Percentiles rank a stretch among this genome's conserved stretches.
Evolutionary conservation across 306 rosid species (phyloP).

Genomic region (Herpetospermum pedunculosum): DNA sequence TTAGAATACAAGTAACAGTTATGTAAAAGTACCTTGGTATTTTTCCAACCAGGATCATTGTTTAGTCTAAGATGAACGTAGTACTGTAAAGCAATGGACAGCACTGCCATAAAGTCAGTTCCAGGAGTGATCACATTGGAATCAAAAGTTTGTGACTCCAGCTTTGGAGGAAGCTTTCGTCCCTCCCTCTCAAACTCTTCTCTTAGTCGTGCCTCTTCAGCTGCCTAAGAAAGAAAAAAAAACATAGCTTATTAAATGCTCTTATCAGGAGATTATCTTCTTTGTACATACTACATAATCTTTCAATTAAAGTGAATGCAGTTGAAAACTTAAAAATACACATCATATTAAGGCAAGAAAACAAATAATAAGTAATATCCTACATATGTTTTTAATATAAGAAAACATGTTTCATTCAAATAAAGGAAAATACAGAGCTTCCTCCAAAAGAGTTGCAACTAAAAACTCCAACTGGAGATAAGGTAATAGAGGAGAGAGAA

Average conservation of each 20-base stretch:
- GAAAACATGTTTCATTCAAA: background rate
- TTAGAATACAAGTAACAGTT: background rate
- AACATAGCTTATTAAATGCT: background rate
- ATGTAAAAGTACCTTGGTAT: slow-evolving; percentile 43
- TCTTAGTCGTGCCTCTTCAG: slow-evolving; percentile 80
- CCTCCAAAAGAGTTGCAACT: background rate
- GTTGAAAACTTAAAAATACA: background rate
- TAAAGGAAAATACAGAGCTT: background rate
- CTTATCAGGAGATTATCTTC: background rate
- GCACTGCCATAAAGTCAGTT: slow-evolving; percentile 90
- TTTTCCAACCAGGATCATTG: slow-evolving; percentile 96
- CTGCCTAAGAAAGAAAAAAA: slow-evolving; percentile 34
- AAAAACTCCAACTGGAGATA: background rate
- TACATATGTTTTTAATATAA: background rate
- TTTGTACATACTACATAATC: background rate
- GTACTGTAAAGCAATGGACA: slow-evolving; percentile 87
- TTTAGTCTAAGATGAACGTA: slow-evolving; percentile 90
- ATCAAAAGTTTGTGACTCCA: slow-evolving; percentile 54
- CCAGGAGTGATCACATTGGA: slow-evolving; percentile 97
- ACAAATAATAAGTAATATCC: background rate
- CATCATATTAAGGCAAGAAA: background rate
- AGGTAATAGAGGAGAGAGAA: background rate
- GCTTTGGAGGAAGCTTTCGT: slow-evolving; percentile 88
- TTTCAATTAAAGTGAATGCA: background rate
- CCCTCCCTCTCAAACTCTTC: slow-evolving; percentile 94